A percentile compares a stretch with the other conserved stretches of the same genome.
These are phyloP conservation scores for Cryomyces antarcticus DNA, from an alignment of 495 filamentous ascomycete species.

Conservation along the genomic window DNA sequence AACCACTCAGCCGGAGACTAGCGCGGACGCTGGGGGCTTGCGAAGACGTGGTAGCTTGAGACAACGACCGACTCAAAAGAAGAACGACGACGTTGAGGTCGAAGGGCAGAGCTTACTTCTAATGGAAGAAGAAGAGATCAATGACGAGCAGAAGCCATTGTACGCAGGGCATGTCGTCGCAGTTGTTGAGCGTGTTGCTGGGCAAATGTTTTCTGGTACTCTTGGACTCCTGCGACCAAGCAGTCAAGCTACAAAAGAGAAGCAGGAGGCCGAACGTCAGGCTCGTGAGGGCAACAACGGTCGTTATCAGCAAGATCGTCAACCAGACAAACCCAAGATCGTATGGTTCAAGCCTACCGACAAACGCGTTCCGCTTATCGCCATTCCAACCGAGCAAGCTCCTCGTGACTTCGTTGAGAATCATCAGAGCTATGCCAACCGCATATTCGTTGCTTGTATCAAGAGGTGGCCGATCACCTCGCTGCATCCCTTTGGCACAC, in stretches of 20 bases:
- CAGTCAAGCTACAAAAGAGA: slow-evolving; percentile 98
- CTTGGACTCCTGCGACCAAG: slow-evolving; percentile 84
- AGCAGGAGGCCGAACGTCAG: slow-evolving; percentile 89
- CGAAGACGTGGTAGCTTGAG: slow-evolving; percentile 82
- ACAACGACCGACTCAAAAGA: slow-evolving; percentile 96
- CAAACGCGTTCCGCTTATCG: slow-evolving; percentile 93
- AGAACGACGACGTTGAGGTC: slow-evolving; percentile 98
- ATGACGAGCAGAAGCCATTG: slow-evolving; percentile 89
- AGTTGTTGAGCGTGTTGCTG: slow-evolving; percentile 87
- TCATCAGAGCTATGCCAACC: slow-evolving; percentile 89
- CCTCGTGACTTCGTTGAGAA: slow-evolving; percentile 96
- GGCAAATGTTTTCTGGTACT: slow-evolving; percentile 96
- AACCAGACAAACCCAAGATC: slow-evolving; percentile 97
- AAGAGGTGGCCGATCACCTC: slow-evolving; percentile 99
- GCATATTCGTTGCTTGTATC: slow-evolving; percentile 97
- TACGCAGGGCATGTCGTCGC: slow-evolving; percentile 95
- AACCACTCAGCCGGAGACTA: slow-evolving; percentile 42
- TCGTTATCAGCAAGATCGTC: slow-evolving; percentile 61
- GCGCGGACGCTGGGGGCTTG: slow-evolving; percentile 52
- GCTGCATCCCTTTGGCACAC: slow-evolving; percentile 89
- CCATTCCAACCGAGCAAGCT: slow-evolving; percentile 94
- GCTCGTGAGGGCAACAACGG: slow-evolving; percentile 65
- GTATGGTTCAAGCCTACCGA: slow-evolving; percentile 99
- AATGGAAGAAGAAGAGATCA: slow-evolving; percentile 97
- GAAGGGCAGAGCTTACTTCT: slow-evolving; percentile 92